Evolutionary conservation across 2,329 filamentous ascomycete genomes (phyloP).

Genomic region (Pseudocercospora musae): DNA sequence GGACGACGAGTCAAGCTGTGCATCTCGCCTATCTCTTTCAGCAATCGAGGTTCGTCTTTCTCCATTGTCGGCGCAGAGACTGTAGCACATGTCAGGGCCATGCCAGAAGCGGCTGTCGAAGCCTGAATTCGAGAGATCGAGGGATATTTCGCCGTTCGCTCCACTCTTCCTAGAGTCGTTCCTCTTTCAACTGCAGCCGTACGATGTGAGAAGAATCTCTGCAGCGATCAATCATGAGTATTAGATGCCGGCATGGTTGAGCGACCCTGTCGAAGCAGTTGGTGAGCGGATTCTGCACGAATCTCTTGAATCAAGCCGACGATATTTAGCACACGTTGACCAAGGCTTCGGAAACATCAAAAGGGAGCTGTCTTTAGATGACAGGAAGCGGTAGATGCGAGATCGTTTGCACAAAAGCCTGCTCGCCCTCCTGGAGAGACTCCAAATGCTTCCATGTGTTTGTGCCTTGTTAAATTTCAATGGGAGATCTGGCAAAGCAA

Average conservation of each 20-base stretch:
- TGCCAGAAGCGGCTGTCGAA: constrained; percentile 63
- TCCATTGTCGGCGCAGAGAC: constrained; percentile 68
- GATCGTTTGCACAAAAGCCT: neutral
- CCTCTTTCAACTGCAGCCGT: constrained; percentile 34
- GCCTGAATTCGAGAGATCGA: constrained; percentile 64
- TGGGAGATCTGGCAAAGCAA: neutral
- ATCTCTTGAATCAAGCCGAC: neutral
- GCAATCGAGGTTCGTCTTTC: constrained; percentile 65
- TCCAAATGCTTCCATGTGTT: neutral
- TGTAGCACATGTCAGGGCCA: constrained; percentile 64
- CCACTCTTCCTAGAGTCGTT: constrained; percentile 65
- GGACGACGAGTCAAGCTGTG: constrained; percentile 31
- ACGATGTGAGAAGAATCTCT: neutral
- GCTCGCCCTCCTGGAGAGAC: neutral
- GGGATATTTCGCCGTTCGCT: constrained; percentile 59
- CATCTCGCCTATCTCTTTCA: constrained; percentile 69
- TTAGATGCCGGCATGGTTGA: constrained; percentile 22
- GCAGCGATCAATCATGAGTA: neutral
- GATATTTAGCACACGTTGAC: neutral
- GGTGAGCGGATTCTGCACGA: neutral
- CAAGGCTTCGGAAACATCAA: neutral
- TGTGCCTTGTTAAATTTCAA: neutral
- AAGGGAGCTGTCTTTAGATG: neutral
- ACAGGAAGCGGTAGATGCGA: neutral
- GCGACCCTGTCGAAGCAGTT: neutral